A percentile compares a stretch with the other conserved stretches of the same genome.
phyloP scores from a whole-genome alignment of 805 yeast genomes.

The Peterozyma toletana region DNA sequence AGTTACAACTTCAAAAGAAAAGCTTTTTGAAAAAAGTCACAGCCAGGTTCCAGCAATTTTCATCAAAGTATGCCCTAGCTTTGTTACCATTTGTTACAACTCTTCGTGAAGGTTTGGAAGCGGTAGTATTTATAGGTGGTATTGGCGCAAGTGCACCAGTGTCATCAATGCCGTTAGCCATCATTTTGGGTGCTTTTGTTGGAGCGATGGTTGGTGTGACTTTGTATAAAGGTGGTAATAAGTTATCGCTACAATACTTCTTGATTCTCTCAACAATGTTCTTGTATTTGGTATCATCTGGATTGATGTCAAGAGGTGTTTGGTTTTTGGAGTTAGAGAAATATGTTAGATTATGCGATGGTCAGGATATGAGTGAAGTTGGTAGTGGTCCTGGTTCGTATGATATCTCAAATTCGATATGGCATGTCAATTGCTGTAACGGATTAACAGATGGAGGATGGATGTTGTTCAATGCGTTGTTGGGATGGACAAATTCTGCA shows the following conservation, averaged over 20 bases:
- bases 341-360: constrained; percentile 68
- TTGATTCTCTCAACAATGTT: constrained; percentile 72
- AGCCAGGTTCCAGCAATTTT: constrained; percentile 24
- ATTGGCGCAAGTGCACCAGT: constrained; percentile 70
- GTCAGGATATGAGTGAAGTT: constrained; percentile 78
- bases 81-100: constrained; percentile 73
- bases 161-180: constrained; percentile 58
- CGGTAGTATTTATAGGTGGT: constrained; percentile 88
- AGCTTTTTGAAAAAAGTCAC: constrained; percentile 8
- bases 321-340: constrained; percentile 84
- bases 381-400: constrained; percentile 95
- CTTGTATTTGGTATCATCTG: constrained; percentile 79
- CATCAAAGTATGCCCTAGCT: constrained; percentile 54
- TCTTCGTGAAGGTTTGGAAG: constrained; percentile 84
- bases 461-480: constrained; percentile 83
- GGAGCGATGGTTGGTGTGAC: constrained; percentile 61
- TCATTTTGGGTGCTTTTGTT: constrained; percentile 44
- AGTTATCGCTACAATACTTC: constrained; percentile 68
- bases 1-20: neutral
- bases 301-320: constrained; percentile 77
- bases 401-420: constrained; percentile 67
- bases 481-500: constrained; percentile 94
- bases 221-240: constrained; percentile 74
- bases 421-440: constrained; percentile 96
- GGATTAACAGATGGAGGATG: constrained; percentile 88